Base-by-base conservation (phyloP, 495 filamentous ascomycete species). In the Aspergillus panamensis region DNA sequence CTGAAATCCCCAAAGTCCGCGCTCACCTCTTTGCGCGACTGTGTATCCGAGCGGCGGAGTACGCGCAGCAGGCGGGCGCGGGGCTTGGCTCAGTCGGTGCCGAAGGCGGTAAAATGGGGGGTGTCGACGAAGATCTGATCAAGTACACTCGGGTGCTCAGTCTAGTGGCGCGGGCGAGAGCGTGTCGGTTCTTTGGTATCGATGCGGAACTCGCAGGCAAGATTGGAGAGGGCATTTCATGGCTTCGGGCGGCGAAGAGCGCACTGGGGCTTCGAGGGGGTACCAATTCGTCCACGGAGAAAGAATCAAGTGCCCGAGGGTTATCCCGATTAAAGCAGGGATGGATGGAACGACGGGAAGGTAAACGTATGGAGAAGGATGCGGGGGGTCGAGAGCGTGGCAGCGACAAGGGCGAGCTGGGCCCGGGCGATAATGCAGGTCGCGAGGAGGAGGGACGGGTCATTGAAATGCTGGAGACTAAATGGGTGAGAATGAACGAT, bases 401-500 rank as follows among this genome's bases (percentile, higher is more conserved):
- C 25, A 25, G 25, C 8, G 89, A 90, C 58, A 89, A 80, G 62
- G 85, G 84, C 4, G 76, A 79, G 16, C 66, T 81, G 32, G 81
- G 84, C 47, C 90, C 92, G 80, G 92, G 93, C 0, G 77, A 86
- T 48, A 91, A 96, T 73, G 94, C 87, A 0, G 94, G 94, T 0
- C 83, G 80, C 59, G 69, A 88, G 17, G 94, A 97, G 66, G 94
- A 98, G 72, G 82, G 80, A n/a, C 77, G 89, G 48, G 88, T 96
- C 1, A 78, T 96, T 58, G 86, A 92, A 61, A 90, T 89, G 85
- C 70, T 98, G 53, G 87, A 96, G 67, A 78, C 77, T 48, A 96
- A 96, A 69, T 98, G 94, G 94, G 81, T 80, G 31, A 91, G 91
- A 73, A 84, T 89, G 74, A 98, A 98, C 69, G 91, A 96, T 73